Percentiles rank a stretch among this genome's conserved stretches.
These are phyloP conservation scores for Hibiscus trionum DNA, from an alignment of 345 rosid species.

Conservation along the genomic window DNA sequence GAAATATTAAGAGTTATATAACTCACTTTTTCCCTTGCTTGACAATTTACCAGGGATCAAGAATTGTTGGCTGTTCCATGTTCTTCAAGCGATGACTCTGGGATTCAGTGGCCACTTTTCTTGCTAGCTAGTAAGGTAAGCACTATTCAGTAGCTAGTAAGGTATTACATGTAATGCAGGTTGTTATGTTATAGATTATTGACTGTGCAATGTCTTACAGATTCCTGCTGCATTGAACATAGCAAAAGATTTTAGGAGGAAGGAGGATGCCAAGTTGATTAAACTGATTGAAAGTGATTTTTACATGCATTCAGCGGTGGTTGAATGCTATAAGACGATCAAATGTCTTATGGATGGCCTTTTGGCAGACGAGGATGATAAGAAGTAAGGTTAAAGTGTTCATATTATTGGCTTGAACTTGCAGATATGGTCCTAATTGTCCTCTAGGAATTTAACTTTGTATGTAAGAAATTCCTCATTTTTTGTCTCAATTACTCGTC, in stretches of 20 bases:
- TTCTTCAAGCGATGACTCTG: conserved; percentile 51
- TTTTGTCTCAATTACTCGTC: background rate
- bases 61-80: conserved; percentile 82
- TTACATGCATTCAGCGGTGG: conserved; percentile 69
- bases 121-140: conserved; percentile 95
- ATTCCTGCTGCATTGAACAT: conserved; percentile 96
- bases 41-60: conserved; percentile 51
- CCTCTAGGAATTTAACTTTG: background rate
- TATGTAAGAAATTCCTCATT: background rate
- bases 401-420: conserved; percentile 1
- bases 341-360: conserved; percentile 50
- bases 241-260: conserved; percentile 86
- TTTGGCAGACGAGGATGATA: conserved; percentile 65
- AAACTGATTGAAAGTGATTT: conserved; percentile 63
- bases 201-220: conserved; percentile 32
- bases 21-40: conserved; percentile 13
- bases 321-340: conserved; percentile 73
- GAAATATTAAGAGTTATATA: conserved; percentile 1
- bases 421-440: background rate
- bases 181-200: conserved; percentile 14
- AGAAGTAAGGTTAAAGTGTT: conserved; percentile 34
- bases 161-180: conserved; percentile 9
- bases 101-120: conserved; percentile 91
- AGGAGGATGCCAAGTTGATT: conserved; percentile 60
- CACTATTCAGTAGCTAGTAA: background rate